Conservation (phyloP, 306 rosid species). For the Carpinus fangiana region DNA sequence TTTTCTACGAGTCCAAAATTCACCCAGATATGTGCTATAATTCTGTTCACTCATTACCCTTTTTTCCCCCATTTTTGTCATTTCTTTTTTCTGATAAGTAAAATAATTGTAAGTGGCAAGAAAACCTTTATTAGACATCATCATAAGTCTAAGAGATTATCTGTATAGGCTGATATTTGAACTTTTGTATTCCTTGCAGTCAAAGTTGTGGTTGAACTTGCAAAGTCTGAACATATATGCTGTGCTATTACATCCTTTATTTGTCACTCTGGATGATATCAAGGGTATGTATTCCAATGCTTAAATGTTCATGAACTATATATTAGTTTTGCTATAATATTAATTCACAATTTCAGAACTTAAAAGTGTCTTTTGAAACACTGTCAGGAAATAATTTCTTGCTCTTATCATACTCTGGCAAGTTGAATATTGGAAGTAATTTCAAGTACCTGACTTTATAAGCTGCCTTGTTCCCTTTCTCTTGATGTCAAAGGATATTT, state of each 20-base stretch:
- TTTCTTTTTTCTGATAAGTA: neutral
- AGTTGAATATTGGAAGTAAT: neutral
- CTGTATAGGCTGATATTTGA: neutral
- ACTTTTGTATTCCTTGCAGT: slow-evolving; percentile 31
- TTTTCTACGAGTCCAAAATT: neutral
- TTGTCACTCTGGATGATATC: slow-evolving; percentile 63
- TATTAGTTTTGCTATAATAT: neutral
- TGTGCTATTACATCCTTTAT: slow-evolving; percentile 70
- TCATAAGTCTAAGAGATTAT: too few relatives aligned
- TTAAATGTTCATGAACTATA: neutral
- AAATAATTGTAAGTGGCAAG: too few relatives aligned
- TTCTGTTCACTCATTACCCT: too few relatives aligned
- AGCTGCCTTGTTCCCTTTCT: neutral
- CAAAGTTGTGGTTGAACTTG: slow-evolving; percentile 73
- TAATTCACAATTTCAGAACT: neutral
- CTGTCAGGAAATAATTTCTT: neutral
- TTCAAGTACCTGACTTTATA: neutral
- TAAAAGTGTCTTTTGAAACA: neutral
- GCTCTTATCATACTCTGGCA: neutral
- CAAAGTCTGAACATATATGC: slow-evolving; percentile 42
- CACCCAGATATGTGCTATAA: neutral
- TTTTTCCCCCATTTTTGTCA: neutral
- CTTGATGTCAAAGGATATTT: neutral
- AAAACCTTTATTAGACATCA: too few relatives aligned
- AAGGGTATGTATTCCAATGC: slow-evolving; percentile 36